Evolutionary conservation across 1,284 basidiomycete genomes (phyloP).

Genomic region (Irpex sp.): DNA sequence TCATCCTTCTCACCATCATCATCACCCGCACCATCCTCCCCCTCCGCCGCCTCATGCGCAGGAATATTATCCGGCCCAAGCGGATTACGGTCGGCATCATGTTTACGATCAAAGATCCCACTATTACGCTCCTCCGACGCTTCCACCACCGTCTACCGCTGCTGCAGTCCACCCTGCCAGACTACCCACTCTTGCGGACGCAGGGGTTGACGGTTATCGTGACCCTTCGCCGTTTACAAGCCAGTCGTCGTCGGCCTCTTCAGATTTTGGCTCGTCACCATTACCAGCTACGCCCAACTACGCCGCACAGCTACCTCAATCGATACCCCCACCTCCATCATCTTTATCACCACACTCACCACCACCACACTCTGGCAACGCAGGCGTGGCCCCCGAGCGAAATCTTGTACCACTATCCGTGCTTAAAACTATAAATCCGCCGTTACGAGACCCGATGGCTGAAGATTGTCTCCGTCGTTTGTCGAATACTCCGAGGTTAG

Average conservation of each 20-base stretch:
- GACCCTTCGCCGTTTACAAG: slow-evolving; percentile 26
- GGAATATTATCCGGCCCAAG: background rate
- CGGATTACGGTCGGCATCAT: background rate
- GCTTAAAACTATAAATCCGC: slow-evolving; percentile 23
- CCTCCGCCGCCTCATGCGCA: background rate
- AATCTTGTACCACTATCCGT: slow-evolving; percentile 28
- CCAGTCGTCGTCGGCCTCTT: slow-evolving; percentile 23
- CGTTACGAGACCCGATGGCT: slow-evolving; percentile 26
- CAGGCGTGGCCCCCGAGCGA: slow-evolving; percentile 6
- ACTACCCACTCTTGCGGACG: slow-evolving; percentile 21
- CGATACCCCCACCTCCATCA: slow-evolving; percentile 12
- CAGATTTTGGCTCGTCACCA: slow-evolving; percentile 20
- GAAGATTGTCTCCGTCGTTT: slow-evolving; percentile 26
- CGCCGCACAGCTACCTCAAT: too few relatives aligned
- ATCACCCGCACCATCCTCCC: background rate
- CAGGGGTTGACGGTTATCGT: slow-evolving; percentile 21
- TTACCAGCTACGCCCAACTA: slow-evolving; percentile 18
- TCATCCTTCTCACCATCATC: slow-evolving; percentile 1
- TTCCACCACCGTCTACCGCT: background rate
- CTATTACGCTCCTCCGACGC: background rate
- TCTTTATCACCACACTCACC: slow-evolving; percentile 11
- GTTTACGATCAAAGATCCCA: background rate
- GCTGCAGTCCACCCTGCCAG: slow-evolving; percentile 5
- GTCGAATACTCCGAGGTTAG: slow-evolving; percentile 15
- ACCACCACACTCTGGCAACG: background rate